phyloP scores from a whole-genome alignment of 169 alveolate genomes.

The Plasmodium gonderi region DNA sequence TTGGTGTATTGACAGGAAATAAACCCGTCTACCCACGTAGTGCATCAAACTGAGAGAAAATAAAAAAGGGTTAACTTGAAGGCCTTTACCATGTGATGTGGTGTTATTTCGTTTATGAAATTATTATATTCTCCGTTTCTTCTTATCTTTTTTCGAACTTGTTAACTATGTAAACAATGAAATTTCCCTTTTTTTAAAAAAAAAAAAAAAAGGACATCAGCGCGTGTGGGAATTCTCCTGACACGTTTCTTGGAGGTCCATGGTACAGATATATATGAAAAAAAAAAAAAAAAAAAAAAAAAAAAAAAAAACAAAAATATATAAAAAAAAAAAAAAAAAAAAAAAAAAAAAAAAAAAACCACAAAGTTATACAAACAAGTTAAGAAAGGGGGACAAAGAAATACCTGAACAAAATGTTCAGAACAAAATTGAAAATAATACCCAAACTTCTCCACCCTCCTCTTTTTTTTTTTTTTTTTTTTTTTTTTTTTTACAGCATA shows the following conservation, averaged over 20 bases:
- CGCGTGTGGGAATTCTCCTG: constrained; percentile 63
- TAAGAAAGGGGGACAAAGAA: not conserved
- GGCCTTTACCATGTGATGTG: not conserved
- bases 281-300: not conserved
- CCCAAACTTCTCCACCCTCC: not conserved
- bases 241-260: constrained; percentile 67
- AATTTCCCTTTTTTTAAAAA: not conserved
- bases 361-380: not conserved
- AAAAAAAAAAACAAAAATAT: not conserved
- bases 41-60: too few relatives aligned
- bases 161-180: not conserved
- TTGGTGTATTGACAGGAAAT: too few relatives aligned
- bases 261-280: constrained; percentile 37
- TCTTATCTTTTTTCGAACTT: not conserved
- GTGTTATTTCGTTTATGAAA: not conserved
- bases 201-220: constrained; percentile 49
- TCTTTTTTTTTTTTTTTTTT: too few relatives aligned
- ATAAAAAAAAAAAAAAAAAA: not conserved
- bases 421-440: not conserved
- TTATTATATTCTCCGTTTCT: not conserved
- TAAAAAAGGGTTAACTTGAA: not conserved
- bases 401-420: not conserved
- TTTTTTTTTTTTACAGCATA: constrained; percentile 4
- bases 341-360: not conserved
- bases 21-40: too few relatives aligned